These are phyloP conservation scores for Trichoderma gamsii DNA, from an alignment of 495 filamentous ascomycete species.

Conservation along the genomic window DNA sequence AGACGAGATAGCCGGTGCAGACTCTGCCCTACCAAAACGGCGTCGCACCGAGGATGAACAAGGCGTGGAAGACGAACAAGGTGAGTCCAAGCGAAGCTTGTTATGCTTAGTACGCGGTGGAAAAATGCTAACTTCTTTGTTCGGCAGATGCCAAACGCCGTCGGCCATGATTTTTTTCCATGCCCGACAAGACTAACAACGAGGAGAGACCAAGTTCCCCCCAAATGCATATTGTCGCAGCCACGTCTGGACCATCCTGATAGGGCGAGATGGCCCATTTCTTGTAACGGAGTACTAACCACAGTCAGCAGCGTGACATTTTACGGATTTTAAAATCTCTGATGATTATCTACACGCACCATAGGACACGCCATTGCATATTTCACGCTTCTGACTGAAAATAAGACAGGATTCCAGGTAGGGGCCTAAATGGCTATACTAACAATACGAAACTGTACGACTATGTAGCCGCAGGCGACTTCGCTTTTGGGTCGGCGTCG, in stretches of 20 bases:
- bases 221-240: not conserved
- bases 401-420: not conserved
- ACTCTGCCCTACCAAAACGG: not conserved
- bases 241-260: not conserved
- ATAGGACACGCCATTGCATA: not conserved
- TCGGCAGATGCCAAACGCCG: slow-evolving; percentile 44
- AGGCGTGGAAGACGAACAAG: slow-evolving; percentile 24
- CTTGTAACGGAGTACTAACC: not conserved
- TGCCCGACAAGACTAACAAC: slow-evolving; percentile 6
- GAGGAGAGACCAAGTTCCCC: not conserved
- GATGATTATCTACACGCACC: not conserved
- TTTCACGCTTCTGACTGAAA: not conserved
- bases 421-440: not conserved
- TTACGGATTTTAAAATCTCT: not conserved
- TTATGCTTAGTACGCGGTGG: not conserved
- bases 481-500: not conserved
- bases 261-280: not conserved
- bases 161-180: slow-evolving; percentile 34
- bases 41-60: slow-evolving; percentile 11
- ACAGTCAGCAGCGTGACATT: not conserved
- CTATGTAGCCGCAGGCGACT: slow-evolving; percentile 9
- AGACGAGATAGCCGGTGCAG: not conserved
- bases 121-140: slow-evolving; percentile 17
- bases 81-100: slow-evolving; percentile 26
- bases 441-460: not conserved